Base-by-base conservation (phyloP, 768 basidiomycete genomes). In the Pulveroboletus ravenelii region DNA sequence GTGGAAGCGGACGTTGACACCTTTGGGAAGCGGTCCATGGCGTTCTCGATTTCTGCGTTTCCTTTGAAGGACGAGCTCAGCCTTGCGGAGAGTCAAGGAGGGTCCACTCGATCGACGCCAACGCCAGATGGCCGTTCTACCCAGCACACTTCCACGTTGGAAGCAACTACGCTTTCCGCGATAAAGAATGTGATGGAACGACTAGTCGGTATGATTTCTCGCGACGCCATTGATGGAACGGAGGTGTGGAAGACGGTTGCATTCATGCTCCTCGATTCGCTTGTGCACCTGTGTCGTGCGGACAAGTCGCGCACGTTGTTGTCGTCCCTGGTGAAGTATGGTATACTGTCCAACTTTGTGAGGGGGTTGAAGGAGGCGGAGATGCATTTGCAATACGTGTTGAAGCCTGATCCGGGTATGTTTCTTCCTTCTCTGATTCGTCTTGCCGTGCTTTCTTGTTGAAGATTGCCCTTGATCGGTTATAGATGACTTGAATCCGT, bases 181-280 rank as follows among this genome's bases (percentile, higher is more conserved):
- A 70, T 98, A 64, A 86, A 84, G 58, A 69, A 76, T 6, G 74
- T 74, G 32, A 75, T 86, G 59, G 94, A 95, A 47, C 77, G 86
- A 6, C 69, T 97, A 17, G 75, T 93, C 0, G 70, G 81, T 0
- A 76, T 82, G 34, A 74, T 95, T 35, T 82, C 89, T 18, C 78
- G 91, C n/a, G 95, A 98, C 62, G 93, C 93, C 1, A 88, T 91
- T 47, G 93, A 96, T 56, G 94, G 93, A 7, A 84, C 89, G 15
- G 93, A 97, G 67, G 90, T 97, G 2, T 98, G 95, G 95, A 91
- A 91, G 70, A 94, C 93, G 3, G 82, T 97, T 14, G 90, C 94
- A 9, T 97, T 93, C 64, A 87, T 93, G 75, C 74, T 93, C 3
- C 74, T 97, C 38, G 91, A 94, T 59, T 84, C 88, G 1, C 75